A percentile compares a stretch with the other conserved stretches of the same genome.
Evolutionary conservation across 495 filamentous ascomycete species (phyloP).

Genomic region (Talaromyces proteolyticus): DNA sequence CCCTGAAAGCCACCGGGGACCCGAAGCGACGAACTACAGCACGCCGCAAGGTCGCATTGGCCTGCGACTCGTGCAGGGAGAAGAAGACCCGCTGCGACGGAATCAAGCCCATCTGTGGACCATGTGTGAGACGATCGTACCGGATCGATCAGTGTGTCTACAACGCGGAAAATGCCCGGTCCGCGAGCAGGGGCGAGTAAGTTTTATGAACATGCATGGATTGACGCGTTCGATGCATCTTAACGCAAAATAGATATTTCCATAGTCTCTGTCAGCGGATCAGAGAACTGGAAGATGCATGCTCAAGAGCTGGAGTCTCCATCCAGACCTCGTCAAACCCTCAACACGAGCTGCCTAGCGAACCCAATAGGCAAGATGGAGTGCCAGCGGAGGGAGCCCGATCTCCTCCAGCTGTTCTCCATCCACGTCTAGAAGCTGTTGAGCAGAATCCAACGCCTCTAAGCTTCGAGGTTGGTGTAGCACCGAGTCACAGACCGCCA

Average conservation of each 20-base stretch:
- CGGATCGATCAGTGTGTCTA: slow-evolving; percentile 31
- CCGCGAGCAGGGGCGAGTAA: slow-evolving; percentile 30
- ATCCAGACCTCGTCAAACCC: slow-evolving; percentile 8
- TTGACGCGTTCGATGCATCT: not conserved
- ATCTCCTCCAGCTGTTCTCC: slow-evolving; percentile 2
- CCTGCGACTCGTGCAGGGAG: slow-evolving; percentile 36
- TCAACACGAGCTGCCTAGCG: not conserved
- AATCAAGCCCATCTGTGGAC: slow-evolving; percentile 36
- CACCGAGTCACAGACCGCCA: not conserved
- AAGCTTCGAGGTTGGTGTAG: not conserved
- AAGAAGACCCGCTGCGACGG: slow-evolving; percentile 40
- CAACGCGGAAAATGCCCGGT: slow-evolving; percentile 27
- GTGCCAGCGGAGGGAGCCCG: not conserved
- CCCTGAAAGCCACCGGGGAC: not conserved
- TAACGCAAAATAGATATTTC: slow-evolving; percentile 18
- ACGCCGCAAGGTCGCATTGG: slow-evolving; percentile 5
- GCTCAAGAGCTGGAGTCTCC: slow-evolving; percentile 21
- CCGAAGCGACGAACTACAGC: not conserved
- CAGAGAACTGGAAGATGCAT: slow-evolving; percentile 27
- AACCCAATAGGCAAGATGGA: slow-evolving; percentile 2
- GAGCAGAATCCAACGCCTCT: not conserved
- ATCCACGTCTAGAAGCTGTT: too few species aligned
- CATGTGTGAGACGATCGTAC: slow-evolving; percentile 29
- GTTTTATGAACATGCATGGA: not conserved
- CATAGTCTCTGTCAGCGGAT: slow-evolving; percentile 29